Base-by-base conservation (phyloP, 306 rosid genomes). In the Notholithocarpus densiflorus region DNA sequence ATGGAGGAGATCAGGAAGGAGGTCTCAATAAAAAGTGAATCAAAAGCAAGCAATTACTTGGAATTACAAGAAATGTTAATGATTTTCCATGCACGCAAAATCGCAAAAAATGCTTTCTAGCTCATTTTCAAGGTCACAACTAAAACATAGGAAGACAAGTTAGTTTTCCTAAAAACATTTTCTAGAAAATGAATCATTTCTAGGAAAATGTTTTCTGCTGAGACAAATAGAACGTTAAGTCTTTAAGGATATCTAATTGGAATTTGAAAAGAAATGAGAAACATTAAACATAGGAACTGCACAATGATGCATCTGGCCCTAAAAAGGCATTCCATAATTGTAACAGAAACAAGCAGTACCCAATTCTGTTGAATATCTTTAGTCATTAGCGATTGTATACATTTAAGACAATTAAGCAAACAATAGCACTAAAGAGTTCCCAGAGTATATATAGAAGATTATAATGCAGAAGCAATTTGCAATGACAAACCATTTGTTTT, bases 401-500 rank as follows among this genome's bases (percentile, higher is more conserved):
- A 73, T 66, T 72, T 26, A n/a, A 55, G 53, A 73, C 64, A 75
- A 57, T 26, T 52, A 23, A 62, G 48, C 31, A 62, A 80, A 62
- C 57, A 17, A 73, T 68, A 68, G 56, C 56, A 48, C 26, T 31
- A 19, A 29, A 15, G 43, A 53, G 52, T 29, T 34, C 53, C 55
- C 52, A 71, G 53, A 26, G n/a, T 55, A 73, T n/a, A 8, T 13
- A 69, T 26, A 81, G 66, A 76, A 56, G 21, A 74, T 54, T 17
- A 77, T 55, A 55, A 71, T 65, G 31, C 12, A 78, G 56, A 66
- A 80, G 24, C 40, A 78, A 20, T 79, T 26, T 26, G 71, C 23
- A 53, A 57, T 21, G 10, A 51, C 69, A 87, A 84, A 83, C 20
- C 74, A 77, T 78, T 24, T 21, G n/a, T 34, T 40, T 56, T 71